phyloP scores from a whole-genome alignment of 805 yeast species.

The Jamesozyma gamospora region DNA sequence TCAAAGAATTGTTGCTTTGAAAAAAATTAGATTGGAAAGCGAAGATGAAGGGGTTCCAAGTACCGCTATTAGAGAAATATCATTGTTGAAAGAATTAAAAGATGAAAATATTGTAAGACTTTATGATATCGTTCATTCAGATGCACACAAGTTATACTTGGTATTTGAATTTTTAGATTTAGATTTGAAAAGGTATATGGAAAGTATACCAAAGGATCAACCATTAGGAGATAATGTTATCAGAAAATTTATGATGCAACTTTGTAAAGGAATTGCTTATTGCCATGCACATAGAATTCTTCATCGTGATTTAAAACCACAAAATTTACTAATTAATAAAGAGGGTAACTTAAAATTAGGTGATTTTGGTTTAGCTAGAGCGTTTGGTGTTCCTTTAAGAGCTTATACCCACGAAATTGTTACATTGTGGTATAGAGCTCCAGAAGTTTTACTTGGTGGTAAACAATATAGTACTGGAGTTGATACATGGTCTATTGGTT shows the following conservation, averaged over 20 bases:
- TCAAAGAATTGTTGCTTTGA: constrained; percentile 80
- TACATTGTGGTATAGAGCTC: constrained; percentile 96
- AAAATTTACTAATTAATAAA: constrained; percentile 75
- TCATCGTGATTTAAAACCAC: constrained; percentile 85
- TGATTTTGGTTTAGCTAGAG: constrained; percentile 94
- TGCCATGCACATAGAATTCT: constrained; percentile 59
- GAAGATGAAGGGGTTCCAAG: constrained; percentile 96
- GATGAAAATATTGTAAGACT: constrained; percentile 87
- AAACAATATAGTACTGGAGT: constrained; percentile 93
- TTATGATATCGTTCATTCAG: constrained; percentile 94
- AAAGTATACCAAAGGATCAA: constrained; percentile 72
- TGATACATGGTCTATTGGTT: constrained; percentile 98
- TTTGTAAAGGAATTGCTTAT: constrained; percentile 70
- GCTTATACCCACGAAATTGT: constrained; percentile 97
- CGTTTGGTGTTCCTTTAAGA: constrained; percentile 95
- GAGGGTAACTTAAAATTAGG: constrained; percentile 92
- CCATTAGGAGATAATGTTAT: constrained; percentile 79
- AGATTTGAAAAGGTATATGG: constrained; percentile 93
- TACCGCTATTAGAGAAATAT: constrained; percentile 93
- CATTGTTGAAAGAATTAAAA: constrained; percentile 86
- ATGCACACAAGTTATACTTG: constrained; percentile 76
- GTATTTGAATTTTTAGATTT: constrained; percentile 92
- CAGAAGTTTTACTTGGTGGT: constrained; percentile 90
- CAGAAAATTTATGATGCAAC: constrained; percentile 88
- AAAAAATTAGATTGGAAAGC: constrained; percentile 87